Percentiles rank a stretch among this genome's conserved stretches.
Conservation (phyloP, 495 filamentous ascomycete species). For the Haplographium delicatum region DNA sequence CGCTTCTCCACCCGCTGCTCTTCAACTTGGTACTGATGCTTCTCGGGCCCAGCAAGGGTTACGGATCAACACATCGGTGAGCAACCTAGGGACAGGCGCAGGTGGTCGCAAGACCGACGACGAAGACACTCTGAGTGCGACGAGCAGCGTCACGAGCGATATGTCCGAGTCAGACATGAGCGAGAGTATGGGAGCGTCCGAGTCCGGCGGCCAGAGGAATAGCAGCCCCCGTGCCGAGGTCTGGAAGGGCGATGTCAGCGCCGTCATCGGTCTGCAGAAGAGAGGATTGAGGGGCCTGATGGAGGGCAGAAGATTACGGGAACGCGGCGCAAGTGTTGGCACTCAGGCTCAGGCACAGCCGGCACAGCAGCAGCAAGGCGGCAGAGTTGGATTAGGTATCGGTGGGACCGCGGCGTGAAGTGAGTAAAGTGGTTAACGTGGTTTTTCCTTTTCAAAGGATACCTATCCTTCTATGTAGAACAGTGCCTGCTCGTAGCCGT, state of each 20-base stretch:
- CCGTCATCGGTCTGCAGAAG: conserved; percentile 96
- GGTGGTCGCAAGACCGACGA: conserved; percentile 29
- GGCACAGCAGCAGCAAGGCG: neutral
- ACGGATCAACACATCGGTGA: conserved; percentile 28
- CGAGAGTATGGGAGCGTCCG: conserved; percentile 30
- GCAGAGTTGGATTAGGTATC: conserved; percentile 16
- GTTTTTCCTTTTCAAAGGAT: too few species aligned
- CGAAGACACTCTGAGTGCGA: conserved; percentile 31
- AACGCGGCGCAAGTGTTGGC: conserved; percentile 43
- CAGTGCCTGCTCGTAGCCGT: too few species aligned
- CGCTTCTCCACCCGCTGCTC: neutral
- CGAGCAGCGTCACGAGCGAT: conserved; percentile 41
- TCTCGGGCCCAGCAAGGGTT: conserved; percentile 21
- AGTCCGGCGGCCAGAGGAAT: conserved; percentile 18
- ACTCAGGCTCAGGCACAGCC: too few species aligned
- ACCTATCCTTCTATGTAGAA: too few species aligned
- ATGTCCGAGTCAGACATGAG: conserved; percentile 44
- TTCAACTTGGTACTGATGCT: conserved; percentile 6
- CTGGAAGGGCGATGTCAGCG: conserved; percentile 81
- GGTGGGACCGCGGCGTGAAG: too few species aligned
- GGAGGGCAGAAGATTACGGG: conserved; percentile 86
- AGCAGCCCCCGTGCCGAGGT: conserved; percentile 68
- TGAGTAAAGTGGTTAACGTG: too few species aligned
- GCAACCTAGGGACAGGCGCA: conserved; percentile 12
- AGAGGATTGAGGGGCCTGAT: conserved; percentile 85